Base-by-base conservation (phyloP, 2,329 filamentous ascomycete species). In the Talaromyces piceae region DNA sequence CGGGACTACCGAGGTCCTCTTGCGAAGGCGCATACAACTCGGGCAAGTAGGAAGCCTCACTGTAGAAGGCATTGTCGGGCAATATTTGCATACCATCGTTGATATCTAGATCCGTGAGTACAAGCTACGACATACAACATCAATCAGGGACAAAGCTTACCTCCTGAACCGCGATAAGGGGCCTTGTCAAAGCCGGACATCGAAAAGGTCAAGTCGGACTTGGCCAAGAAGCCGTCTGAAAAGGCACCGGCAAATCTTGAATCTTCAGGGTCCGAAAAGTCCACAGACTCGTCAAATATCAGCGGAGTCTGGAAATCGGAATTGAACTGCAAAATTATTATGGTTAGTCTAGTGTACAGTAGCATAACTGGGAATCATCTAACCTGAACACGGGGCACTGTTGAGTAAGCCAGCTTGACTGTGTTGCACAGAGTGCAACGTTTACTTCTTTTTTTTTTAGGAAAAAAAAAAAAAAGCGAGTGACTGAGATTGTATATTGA, bases 101-200 rank as follows among this genome's bases (percentile, higher is more conserved):
- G 52, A 54, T 41, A 46, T 51, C 48, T 51, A 11, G 18, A 43
- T 9, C 39, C 6, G 39, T 43, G 20, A 43, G 39, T 43, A 5
- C 12, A 18, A 37, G 33, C 7, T 18, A 3, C 6, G 4, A 22
- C 39, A 25, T 5, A 30, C 7, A 13, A n/a, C 3, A 27, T 26
- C 27, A 30, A 25, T 5, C 7, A 25, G n/a, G n/a, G 7, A 26
- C 13, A 20, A 26, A 13, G 84, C 88, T 75, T 76, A 94, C 90
- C 87, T 73, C 91, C 86, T 75, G 91, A 80, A 69, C 85, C 86
- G 69, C 85, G 78, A 71, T 83, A 77, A 69, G 86, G 82, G 53
- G 82, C 73, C 73, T 94, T 95, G 65, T 79, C 77, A 77, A 89
- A 91, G 72, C 84, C 84, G 70, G 87, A 86, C 86, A 91, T 91